Evolutionary conservation across 2,329 filamentous ascomycete species (phyloP).

Genomic region (Phialophora expanda): DNA sequence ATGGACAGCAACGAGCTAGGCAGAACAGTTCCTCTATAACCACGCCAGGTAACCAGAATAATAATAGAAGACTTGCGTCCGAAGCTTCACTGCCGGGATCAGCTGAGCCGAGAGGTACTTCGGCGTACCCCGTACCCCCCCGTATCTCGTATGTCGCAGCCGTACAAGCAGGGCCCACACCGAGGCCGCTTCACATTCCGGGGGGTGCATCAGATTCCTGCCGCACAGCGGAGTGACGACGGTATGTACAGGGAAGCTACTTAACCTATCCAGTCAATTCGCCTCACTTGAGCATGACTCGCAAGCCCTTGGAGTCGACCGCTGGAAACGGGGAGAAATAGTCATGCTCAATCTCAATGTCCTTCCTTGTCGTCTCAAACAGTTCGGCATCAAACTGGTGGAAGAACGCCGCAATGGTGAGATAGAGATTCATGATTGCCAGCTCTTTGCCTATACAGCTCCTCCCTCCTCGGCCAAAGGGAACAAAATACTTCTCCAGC

Average conservation of each 20-base stretch:
- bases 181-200: not conserved
- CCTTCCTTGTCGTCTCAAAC: slow-evolving; percentile 41
- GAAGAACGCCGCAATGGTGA: slow-evolving; percentile 41
- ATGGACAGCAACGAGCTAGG: not conserved
- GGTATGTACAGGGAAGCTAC: not conserved
- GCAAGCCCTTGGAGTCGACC: slow-evolving; percentile 39
- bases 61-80: not conserved
- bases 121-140: not conserved
- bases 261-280: not conserved
- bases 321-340: slow-evolving; percentile 42
- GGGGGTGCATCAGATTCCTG: not conserved
- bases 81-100: not conserved
- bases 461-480: slow-evolving; percentile 40
- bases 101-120: not conserved
- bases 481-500: slow-evolving; percentile 39
- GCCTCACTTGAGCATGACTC: slow-evolving; percentile 34
- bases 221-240: not conserved
- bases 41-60: not conserved
- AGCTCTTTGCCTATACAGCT: slow-evolving; percentile 42
- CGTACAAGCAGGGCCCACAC: not conserved
- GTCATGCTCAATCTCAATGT: slow-evolving; percentile 43
- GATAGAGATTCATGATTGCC: slow-evolving; percentile 42
- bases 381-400: slow-evolving; percentile 41
- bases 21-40: slow-evolving; percentile 1
- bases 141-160: slow-evolving; percentile 1